Evolutionary conservation across 768 basidiomycete genomes (phyloP).

Genomic region (Zangia roseola): DNA sequence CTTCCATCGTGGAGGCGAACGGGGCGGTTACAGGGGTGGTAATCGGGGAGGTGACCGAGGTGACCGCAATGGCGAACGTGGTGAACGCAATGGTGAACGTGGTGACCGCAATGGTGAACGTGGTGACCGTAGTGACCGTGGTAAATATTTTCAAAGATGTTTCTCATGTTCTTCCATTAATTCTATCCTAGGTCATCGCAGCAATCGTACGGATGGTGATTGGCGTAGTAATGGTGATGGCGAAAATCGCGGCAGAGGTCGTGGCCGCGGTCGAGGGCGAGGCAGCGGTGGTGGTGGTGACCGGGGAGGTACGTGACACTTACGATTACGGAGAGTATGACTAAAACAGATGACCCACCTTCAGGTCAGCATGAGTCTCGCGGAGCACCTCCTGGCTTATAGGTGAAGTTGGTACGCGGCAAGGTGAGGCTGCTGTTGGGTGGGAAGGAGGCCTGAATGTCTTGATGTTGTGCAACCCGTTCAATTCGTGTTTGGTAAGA

Average conservation of each 20-base stretch:
- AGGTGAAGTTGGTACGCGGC: constrained; percentile 1
- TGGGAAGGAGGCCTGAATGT: neutral
- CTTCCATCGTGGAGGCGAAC: constrained; percentile 38
- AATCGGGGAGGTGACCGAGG: constrained; percentile 30
- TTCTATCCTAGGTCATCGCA: constrained; percentile 11
- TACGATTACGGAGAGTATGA: neutral
- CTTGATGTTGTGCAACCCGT: constrained; percentile 3
- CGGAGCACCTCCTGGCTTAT: constrained; percentile 15
- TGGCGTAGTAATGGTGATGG: constrained; percentile 48
- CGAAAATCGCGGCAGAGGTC: constrained; percentile 39
- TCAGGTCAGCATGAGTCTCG: constrained; percentile 23
- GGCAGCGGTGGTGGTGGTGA: constrained; percentile 37
- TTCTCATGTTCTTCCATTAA: neutral
- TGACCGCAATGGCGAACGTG: no score
- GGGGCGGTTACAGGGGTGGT: constrained; percentile 36
- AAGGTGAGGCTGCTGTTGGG: neutral
- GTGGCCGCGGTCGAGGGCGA: constrained; percentile 47
- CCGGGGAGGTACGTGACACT: constrained; percentile 35
- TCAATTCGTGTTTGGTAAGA: neutral
- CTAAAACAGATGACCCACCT: constrained; percentile 11
- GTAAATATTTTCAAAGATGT: constrained; percentile 8
- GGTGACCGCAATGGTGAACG: no score
- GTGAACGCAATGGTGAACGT: no score
- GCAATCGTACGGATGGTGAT: constrained; percentile 37
- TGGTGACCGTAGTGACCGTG: constrained; percentile 16